These are phyloP conservation scores for Quercus berberidifolia DNA, from an alignment of 306 rosid species.

Conservation along the genomic window DNA sequence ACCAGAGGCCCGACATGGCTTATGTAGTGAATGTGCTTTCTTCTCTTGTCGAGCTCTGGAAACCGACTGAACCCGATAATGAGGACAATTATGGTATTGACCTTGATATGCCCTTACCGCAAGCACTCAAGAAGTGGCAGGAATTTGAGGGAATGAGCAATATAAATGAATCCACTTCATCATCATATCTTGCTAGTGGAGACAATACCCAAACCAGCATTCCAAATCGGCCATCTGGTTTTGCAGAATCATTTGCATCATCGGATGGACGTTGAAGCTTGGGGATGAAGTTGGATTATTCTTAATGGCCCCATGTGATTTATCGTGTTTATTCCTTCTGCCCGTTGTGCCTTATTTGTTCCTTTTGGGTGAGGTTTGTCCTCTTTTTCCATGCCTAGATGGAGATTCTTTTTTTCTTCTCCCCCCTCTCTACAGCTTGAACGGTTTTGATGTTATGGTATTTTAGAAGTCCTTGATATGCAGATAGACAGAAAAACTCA, in stretches of 20 bases:
- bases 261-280: slow-evolving; percentile 42
- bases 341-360: background rate
- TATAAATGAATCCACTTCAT: slow-evolving; percentile 21
- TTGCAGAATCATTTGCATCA: slow-evolving; percentile 53
- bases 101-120: slow-evolving; percentile 56
- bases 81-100: slow-evolving; percentile 53
- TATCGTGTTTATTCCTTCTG: background rate
- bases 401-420: background rate
- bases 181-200: slow-evolving; percentile 22
- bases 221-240: slow-evolving; percentile 42
- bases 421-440: background rate
- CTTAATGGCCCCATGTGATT: background rate
- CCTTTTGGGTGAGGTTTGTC: slow-evolving; percentile 1
- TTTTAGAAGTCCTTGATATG: slow-evolving; percentile 14
- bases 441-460: slow-evolving; percentile 8
- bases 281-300: background rate
- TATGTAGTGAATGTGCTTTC: slow-evolving; percentile 75
- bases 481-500: background rate
- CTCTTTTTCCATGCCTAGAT: background rate
- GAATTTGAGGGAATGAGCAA: slow-evolving; percentile 43
- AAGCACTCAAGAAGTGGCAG: slow-evolving; percentile 70
- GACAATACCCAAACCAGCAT: slow-evolving; percentile 62
- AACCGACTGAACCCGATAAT: slow-evolving; percentile 44
- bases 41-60: slow-evolving; percentile 76
- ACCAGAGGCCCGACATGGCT: slow-evolving; percentile 86